phyloP scores from a whole-genome alignment of 768 basidiomycete genomes.

The Psilocybe cyanescens region DNA sequence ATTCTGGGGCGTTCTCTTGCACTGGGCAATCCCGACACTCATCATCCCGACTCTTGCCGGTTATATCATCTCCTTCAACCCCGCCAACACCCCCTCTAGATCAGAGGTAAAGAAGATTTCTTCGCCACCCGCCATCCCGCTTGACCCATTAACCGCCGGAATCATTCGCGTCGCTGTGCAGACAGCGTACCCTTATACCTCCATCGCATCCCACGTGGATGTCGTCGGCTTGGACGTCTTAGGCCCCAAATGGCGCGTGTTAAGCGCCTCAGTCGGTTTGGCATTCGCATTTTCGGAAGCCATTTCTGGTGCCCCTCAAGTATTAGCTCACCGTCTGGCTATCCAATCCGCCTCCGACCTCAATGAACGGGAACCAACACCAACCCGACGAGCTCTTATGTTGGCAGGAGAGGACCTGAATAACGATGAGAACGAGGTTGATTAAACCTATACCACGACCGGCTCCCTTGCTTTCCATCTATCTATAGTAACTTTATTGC shows the following conservation, averaged over 20 bases:
- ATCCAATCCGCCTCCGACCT: too few species aligned
- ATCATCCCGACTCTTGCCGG: slow-evolving; percentile 62
- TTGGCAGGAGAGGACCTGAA: slow-evolving; percentile 14
- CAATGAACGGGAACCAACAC: slow-evolving; percentile 12
- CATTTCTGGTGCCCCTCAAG: slow-evolving; percentile 49
- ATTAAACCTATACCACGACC: slow-evolving; percentile 14
- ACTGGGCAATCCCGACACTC: slow-evolving; percentile 68
- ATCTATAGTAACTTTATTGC: slow-evolving; percentile 10
- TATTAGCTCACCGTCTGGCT: slow-evolving; percentile 32
- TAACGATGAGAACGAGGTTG: slow-evolving; percentile 12
- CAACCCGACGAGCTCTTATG: slow-evolving; percentile 24
- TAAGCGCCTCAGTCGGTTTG: slow-evolving; percentile 56
- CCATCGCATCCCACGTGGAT: slow-evolving; percentile 23
- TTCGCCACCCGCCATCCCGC: slow-evolving; percentile 28
- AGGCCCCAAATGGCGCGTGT: slow-evolving; percentile 56
- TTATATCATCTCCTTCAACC: slow-evolving; percentile 65
- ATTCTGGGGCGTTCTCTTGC: slow-evolving; percentile 58
- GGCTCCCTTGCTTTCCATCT: slow-evolving; percentile 16
- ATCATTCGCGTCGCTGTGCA: slow-evolving; percentile 68
- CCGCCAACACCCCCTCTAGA: slow-evolving; percentile 25
- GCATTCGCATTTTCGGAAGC: slow-evolving; percentile 75
- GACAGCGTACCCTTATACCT: slow-evolving; percentile 55
- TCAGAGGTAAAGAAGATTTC: slow-evolving; percentile 1
- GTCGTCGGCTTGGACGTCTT: slow-evolving; percentile 55
- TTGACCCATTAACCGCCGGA: slow-evolving; percentile 68